These are phyloP conservation scores for Diutina mesorugosa DNA, from an alignment of 1,139 yeast genomes.

Conservation along the genomic window DNA sequence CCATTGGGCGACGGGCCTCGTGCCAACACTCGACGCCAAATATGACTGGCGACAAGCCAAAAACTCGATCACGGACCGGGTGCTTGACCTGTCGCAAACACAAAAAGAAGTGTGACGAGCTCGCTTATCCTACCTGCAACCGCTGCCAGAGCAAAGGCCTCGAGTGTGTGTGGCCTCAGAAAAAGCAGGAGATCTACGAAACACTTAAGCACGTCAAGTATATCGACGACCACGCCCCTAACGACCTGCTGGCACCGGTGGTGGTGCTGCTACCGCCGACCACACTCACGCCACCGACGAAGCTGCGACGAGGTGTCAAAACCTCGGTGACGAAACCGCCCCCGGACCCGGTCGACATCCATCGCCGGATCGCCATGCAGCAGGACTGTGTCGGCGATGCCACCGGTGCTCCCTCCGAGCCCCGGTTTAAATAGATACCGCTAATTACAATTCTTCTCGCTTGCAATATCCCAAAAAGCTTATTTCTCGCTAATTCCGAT, in stretches of 20 bases:
- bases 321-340: neutral
- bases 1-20: neutral
- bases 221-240: constrained; percentile 5
- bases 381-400: constrained; percentile 22
- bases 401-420: neutral
- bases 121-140: constrained; percentile 20
- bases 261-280: neutral
- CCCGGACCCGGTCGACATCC: constrained; percentile 4
- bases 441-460: too few relatives aligned
- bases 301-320: neutral
- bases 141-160: constrained; percentile 16
- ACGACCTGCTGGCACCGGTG: neutral
- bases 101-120: constrained; percentile 39
- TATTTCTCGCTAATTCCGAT: too few relatives aligned
- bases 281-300: too few relatives aligned
- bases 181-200: constrained; percentile 12
- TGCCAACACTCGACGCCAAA: neutral
- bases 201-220: constrained; percentile 14
- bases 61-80: constrained; percentile 23
- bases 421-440: neutral
- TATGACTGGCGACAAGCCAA: neutral
- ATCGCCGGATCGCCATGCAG: constrained; percentile 27
- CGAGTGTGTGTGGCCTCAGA: constrained; percentile 23
- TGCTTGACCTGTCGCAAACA: constrained; percentile 35
- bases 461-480: too few relatives aligned